Evolutionary conservation across 306 rosid species (phyloP).

Genomic region (Heteromeles arbutifolia): DNA sequence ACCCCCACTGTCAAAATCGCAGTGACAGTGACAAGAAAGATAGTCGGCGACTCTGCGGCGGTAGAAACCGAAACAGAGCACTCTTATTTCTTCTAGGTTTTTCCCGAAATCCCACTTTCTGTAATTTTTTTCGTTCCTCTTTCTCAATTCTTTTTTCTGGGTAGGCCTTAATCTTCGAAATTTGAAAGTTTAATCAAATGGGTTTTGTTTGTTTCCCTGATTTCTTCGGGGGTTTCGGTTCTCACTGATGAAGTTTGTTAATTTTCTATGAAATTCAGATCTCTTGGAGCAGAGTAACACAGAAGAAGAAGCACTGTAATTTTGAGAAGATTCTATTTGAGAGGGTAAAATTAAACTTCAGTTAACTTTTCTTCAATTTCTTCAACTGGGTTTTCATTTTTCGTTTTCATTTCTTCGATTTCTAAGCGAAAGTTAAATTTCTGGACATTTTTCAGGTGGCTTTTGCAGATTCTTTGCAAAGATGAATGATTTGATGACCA

Average conservation of each 20-base stretch:
- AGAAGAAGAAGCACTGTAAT: slow-evolving; percentile 8
- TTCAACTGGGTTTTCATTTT: background rate
- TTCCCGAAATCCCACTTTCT: background rate
- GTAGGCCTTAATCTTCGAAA: background rate
- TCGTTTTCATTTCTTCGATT: background rate
- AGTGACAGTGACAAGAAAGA: background rate
- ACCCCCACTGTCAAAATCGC: background rate
- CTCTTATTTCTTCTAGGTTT: slow-evolving; percentile 13
- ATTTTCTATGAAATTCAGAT: slow-evolving; percentile 18
- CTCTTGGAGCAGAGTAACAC: slow-evolving; percentile 14
- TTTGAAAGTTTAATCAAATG: background rate
- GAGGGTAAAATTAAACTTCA: slow-evolving; percentile 26
- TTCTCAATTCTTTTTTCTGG: background rate
- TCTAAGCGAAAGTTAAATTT: background rate
- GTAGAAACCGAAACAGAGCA: background rate
- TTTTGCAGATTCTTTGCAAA: slow-evolving; percentile 35
- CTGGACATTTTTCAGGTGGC: slow-evolving; percentile 26
- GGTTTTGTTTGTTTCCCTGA: background rate
- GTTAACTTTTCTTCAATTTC: slow-evolving; percentile 6
- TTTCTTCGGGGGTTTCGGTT: background rate
- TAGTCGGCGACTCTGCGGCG: background rate
- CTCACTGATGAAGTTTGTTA: background rate
- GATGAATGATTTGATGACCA: slow-evolving; percentile 94
- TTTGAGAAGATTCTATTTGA: slow-evolving; percentile 38
- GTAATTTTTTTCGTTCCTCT: background rate